Conservation (phyloP, 768 basidiomycete species). For the Pisolithus orientalis region DNA sequence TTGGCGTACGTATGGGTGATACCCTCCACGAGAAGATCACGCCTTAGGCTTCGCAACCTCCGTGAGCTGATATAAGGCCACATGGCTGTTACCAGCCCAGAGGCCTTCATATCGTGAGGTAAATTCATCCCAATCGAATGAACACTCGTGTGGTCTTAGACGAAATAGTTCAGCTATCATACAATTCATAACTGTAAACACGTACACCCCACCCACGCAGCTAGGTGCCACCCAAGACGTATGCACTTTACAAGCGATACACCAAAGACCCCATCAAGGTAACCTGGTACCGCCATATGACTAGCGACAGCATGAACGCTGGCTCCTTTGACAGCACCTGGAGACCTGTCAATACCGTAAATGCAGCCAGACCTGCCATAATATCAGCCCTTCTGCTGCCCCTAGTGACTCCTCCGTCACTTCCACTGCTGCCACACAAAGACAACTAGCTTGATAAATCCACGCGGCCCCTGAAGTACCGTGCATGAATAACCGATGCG, state of each 20-base stretch:
- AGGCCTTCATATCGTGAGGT: no score
- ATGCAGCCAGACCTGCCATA: slow-evolving; percentile 29
- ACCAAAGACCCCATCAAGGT: slow-evolving; percentile 41
- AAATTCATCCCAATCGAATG: no score
- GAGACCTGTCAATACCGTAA: slow-evolving; percentile 54
- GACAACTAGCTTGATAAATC: not conserved
- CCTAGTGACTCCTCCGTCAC: not conserved
- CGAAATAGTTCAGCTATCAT: no score
- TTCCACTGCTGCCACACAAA: not conserved
- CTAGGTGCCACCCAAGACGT: no score
- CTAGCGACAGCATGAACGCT: slow-evolving; percentile 46
- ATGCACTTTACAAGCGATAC: slow-evolving; percentile 35
- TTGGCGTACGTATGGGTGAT: no score
- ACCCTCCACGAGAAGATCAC: no score
- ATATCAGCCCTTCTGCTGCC: slow-evolving; percentile 18
- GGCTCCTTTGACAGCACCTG: slow-evolving; percentile 51
- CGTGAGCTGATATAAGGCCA: no score
- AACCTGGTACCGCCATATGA: slow-evolving; percentile 44
- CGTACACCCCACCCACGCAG: no score
- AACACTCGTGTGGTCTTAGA: no score
- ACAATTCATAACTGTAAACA: no score
- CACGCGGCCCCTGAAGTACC: slow-evolving; percentile 13
- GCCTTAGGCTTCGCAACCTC: no score
- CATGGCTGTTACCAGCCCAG: no score
- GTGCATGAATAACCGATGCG: slow-evolving; percentile 44